Conservation (phyloP, 2,329 filamentous ascomycete species). For the Ustulina deusta region DNA sequence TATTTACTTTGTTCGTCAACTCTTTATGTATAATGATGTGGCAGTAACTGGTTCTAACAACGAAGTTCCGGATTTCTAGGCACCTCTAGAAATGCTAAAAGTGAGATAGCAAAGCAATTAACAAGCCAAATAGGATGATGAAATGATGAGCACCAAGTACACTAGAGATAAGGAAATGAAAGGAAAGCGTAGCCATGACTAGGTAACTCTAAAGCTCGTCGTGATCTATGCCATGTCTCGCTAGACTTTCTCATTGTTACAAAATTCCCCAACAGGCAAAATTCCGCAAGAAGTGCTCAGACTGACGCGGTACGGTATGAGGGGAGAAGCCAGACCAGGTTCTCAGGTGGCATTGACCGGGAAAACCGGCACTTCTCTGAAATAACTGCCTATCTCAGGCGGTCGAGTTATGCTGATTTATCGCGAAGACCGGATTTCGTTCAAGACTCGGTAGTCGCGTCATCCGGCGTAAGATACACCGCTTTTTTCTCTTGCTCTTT, state of each 20-base stretch:
- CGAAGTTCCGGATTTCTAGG: neutral
- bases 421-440: neutral
- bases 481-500: conserved; percentile 17
- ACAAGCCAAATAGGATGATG: neutral
- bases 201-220: neutral
- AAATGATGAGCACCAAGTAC: neutral
- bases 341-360: conserved; percentile 31
- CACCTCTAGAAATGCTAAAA: neutral
- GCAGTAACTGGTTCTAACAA: neutral
- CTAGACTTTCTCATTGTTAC: conserved; percentile 9
- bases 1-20: neutral
- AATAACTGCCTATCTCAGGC: conserved; percentile 1
- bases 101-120: no score
- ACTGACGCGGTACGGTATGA: conserved; percentile 8
- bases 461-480: conserved; percentile 23
- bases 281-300: neutral
- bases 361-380: conserved; percentile 22
- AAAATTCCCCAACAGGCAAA: conserved; percentile 5
- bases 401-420: neutral
- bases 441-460: conserved; percentile 8
- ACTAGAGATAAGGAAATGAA: neutral
- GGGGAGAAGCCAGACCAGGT: conserved; percentile 14
- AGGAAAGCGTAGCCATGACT: neutral
- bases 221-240: neutral
- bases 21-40: neutral